Evolutionary conservation across 345 rosid species (phyloP).

Genomic region (Noccaea caerulescens): DNA sequence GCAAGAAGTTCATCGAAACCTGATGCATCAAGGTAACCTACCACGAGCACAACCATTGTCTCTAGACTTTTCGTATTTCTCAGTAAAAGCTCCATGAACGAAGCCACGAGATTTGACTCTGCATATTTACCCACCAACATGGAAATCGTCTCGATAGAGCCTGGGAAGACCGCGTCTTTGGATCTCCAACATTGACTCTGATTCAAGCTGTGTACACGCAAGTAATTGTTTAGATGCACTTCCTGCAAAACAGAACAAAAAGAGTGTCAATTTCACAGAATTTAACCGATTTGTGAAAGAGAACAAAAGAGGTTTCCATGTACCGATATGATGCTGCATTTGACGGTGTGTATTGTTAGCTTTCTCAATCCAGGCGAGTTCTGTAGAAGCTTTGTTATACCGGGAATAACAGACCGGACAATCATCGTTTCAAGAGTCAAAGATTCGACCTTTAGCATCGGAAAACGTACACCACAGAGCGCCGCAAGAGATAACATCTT

Average conservation of each 20-base stretch:
- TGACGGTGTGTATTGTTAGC: constrained; percentile 42
- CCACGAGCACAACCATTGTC: constrained; percentile 41
- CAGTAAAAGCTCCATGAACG: constrained; percentile 39
- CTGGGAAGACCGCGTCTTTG: constrained; percentile 29
- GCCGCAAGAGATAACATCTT: constrained; percentile 42
- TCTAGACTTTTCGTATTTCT: constrained; percentile 36
- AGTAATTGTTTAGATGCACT: constrained; percentile 34
- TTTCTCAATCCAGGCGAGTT: constrained; percentile 42
- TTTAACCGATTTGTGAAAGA: neutral
- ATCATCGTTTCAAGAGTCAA: constrained; percentile 43
- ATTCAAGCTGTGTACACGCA: constrained; percentile 30
- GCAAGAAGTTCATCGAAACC: constrained; percentile 40
- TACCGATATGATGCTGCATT: constrained; percentile 42
- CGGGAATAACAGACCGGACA: constrained; percentile 44
- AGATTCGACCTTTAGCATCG: constrained; percentile 26
- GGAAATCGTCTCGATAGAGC: constrained; percentile 35
- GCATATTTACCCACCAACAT: constrained; percentile 42
- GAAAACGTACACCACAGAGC: constrained; percentile 38
- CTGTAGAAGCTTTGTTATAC: constrained; percentile 39
- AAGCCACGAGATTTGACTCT: constrained; percentile 36
- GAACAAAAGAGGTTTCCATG: neutral
- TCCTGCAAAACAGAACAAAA: constrained; percentile 18
- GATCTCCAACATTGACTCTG: constrained; percentile 38
- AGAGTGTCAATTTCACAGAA: neutral
- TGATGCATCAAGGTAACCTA: constrained; percentile 40